A percentile compares a stretch with the other conserved stretches of the same genome.
Conservation (phyloP, 345 rosid genomes). For the Gossypium stocksii region DNA sequence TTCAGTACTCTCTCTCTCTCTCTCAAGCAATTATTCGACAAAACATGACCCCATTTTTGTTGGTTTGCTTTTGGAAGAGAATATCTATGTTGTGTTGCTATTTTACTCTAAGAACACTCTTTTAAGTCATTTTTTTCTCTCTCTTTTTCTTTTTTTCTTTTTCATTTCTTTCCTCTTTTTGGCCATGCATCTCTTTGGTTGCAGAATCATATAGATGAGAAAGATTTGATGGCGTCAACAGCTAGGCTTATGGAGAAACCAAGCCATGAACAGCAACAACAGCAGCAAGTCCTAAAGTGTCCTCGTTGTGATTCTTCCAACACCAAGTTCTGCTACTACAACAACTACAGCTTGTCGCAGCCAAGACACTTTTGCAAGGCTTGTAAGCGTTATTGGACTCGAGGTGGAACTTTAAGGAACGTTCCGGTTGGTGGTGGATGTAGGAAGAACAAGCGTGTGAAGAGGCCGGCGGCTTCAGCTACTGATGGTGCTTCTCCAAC, state of each 20-base stretch:
- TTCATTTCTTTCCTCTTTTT: neutral
- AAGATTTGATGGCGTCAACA: conserved; percentile 47
- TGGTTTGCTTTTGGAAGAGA: conserved; percentile 36
- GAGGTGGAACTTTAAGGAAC: conserved; percentile 67
- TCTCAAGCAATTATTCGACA: conserved; percentile 30
- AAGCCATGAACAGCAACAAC: conserved; percentile 29
- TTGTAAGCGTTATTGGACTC: conserved; percentile 73
- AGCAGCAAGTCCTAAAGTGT: conserved; percentile 47
- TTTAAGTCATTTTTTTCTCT: conserved; percentile 17
- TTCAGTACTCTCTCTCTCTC: conserved; percentile 26
- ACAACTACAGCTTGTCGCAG: conserved; percentile 72
- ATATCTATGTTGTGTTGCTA: conserved; percentile 30
- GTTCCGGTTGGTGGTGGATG: conserved; percentile 79
- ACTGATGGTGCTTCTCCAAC: conserved; percentile 24
- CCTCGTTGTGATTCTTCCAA: conserved; percentile 80
- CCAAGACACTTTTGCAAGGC: conserved; percentile 76
- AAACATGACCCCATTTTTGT: conserved; percentile 28
- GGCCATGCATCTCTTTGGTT: conserved; percentile 3
- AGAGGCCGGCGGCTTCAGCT: conserved; percentile 35
- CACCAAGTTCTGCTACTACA: conserved; percentile 78
- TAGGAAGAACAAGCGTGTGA: conserved; percentile 65
- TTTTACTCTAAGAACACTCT: conserved; percentile 29
- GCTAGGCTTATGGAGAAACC: conserved; percentile 37
- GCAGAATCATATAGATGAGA: conserved; percentile 51
- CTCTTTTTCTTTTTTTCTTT: conserved; percentile 14